Percentiles rank a stretch among this genome's conserved stretches.
Evolutionary conservation across 2,329 filamentous ascomycete species (phyloP).

Genomic region (Thelonectria olida): DNA sequence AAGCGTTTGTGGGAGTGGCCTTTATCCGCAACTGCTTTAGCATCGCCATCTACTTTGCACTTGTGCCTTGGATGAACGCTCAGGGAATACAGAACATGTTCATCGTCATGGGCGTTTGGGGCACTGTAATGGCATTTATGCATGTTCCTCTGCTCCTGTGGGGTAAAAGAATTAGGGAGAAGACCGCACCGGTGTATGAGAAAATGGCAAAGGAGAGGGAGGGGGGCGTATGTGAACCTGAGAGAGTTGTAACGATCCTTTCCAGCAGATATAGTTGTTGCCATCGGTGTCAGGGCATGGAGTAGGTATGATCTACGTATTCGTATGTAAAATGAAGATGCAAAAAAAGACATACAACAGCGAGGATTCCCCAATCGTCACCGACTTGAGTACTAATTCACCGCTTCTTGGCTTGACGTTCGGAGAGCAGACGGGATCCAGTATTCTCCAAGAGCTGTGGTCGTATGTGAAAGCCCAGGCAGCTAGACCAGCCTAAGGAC

Average conservation of each 20-base stretch:
- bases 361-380: no score
- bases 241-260: no score
- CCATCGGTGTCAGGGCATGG: no score
- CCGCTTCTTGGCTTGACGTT: no score
- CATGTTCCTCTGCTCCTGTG: constrained; percentile 21
- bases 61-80: constrained; percentile 23
- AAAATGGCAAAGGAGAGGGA: constrained; percentile 18
- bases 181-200: constrained; percentile 13
- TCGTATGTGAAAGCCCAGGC: no score
- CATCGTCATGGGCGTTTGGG: constrained; percentile 24
- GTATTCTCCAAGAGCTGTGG: no score
- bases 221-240: background rate
- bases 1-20: constrained; percentile 20
- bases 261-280: no score
- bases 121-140: constrained; percentile 9
- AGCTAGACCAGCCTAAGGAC: no score
- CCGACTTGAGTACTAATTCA: no score
- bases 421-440: background rate
- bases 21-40: constrained; percentile 25
- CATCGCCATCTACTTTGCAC: constrained; percentile 24
- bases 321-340: no score
- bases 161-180: constrained; percentile 20
- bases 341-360: no score
- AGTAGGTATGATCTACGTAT: no score
- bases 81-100: constrained; percentile 26